phyloP scores from a whole-genome alignment of 805 yeast genomes.

The Candida maltosa region DNA sequence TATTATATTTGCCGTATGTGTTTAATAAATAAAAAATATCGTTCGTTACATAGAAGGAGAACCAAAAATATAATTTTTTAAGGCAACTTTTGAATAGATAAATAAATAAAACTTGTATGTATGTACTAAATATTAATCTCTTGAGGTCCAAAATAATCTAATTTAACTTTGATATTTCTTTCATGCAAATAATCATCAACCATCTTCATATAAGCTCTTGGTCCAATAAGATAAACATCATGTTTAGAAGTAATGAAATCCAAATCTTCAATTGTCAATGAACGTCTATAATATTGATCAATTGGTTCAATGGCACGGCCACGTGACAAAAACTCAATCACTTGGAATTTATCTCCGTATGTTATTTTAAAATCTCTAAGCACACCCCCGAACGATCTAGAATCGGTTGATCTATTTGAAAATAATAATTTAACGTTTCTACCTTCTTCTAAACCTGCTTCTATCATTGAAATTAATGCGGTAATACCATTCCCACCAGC shows the following conservation, averaged over 20 bases:
- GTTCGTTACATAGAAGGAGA: neutral
- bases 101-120: neutral
- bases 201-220: constrained; percentile 27
- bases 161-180: constrained; percentile 16
- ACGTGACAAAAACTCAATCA: constrained; percentile 20
- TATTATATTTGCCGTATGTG: neutral
- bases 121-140: too few species aligned
- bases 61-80: neutral
- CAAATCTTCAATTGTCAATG: constrained; percentile 17
- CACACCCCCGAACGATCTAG: constrained; percentile 23
- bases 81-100: neutral
- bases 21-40: neutral
- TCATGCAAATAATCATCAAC: constrained; percentile 18
- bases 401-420: constrained; percentile 21
- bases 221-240: constrained; percentile 32
- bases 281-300: constrained; percentile 11
- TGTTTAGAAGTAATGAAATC: constrained; percentile 13
- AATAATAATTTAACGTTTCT: constrained; percentile 30
- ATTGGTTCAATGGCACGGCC: constrained; percentile 7
- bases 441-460: constrained; percentile 30
- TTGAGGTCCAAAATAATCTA: constrained; percentile 38
- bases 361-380: constrained; percentile 13
- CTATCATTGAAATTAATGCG: constrained; percentile 54
- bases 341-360: constrained; percentile 13
- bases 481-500: constrained; percentile 71